phyloP scores from a whole-genome alignment of 768 basidiomycete genomes.

The Flagelloscypha sp. region DNA sequence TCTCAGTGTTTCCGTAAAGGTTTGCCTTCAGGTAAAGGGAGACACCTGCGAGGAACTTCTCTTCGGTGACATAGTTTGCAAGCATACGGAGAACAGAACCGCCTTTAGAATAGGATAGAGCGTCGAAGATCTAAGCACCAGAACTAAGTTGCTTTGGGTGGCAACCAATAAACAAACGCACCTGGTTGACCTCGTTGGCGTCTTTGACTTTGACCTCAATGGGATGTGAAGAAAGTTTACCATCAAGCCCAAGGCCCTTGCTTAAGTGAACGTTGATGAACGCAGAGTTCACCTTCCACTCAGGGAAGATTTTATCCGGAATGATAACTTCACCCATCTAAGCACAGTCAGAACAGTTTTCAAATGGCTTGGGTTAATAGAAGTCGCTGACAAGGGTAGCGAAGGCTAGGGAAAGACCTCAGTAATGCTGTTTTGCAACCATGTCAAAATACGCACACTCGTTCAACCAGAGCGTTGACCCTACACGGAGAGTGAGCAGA shows the following conservation, averaged over 20 bases:
- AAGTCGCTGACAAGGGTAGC: conserved; percentile 61
- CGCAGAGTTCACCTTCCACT: conserved; percentile 75
- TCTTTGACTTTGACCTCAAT: conserved; percentile 89
- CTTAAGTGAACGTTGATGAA: conserved; percentile 78
- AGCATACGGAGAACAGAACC: conserved; percentile 95
- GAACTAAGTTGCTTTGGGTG: not conserved
- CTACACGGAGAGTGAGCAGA: too few species aligned
- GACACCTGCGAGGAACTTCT: conserved; percentile 79
- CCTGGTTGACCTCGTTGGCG: conserved; percentile 76
- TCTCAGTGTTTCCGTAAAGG: conserved; percentile 77
- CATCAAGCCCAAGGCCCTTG: conserved; percentile 73
- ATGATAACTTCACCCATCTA: conserved; percentile 88
- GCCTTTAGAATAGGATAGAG: conserved; percentile 79
- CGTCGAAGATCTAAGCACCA: conserved; percentile 72
- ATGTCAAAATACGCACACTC: conserved; percentile 53
- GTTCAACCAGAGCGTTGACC: too few species aligned
- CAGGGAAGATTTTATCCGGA: conserved; percentile 66
- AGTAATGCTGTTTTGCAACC: not conserved
- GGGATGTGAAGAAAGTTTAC: conserved; percentile 83
- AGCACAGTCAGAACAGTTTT: conserved; percentile 3
- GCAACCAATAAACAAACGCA: conserved; percentile 13
- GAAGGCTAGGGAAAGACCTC: conserved; percentile 44
- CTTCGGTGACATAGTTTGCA: conserved; percentile 80
- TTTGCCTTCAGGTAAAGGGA: conserved; percentile 88
- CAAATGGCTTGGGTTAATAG: too few species aligned